phyloP scores from a whole-genome alignment of 805 yeast species.

The Barnettozyma siamensis region DNA sequence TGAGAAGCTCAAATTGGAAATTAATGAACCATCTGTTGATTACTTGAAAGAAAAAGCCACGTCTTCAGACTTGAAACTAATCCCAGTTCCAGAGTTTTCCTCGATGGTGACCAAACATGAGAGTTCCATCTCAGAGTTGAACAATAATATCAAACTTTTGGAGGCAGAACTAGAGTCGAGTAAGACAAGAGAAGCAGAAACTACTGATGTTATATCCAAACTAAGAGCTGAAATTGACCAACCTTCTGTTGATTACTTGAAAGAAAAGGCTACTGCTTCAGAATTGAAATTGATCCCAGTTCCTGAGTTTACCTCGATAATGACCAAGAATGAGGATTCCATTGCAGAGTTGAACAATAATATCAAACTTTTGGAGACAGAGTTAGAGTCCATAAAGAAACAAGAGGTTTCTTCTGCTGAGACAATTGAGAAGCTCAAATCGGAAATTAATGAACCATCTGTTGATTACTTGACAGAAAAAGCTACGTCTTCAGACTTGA shows the following conservation, averaged over 20 bases:
- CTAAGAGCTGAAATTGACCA: conserved; percentile 7
- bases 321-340: too few species aligned
- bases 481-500: conserved; percentile 16
- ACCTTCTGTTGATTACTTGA: conserved; percentile 22
- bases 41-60: conserved; percentile 4
- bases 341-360: too few species aligned
- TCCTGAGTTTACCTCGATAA: too few species aligned
- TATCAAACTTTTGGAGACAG: too few species aligned
- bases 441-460: conserved; percentile 6
- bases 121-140: conserved; percentile 18
- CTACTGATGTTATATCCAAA: too few species aligned
- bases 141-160: conserved; percentile 12
- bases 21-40: conserved; percentile 4
- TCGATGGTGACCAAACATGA: conserved; percentile 16
- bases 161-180: conserved; percentile 11
- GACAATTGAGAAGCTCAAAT: not conserved
- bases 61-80: conserved; percentile 19
- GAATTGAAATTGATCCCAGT: conserved; percentile 18
- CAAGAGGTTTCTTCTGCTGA: conserved; percentile 11
- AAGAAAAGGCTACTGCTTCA: conserved; percentile 8
- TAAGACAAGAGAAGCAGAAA: conserved; percentile 6
- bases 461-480: conserved; percentile 1
- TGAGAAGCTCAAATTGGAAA: conserved; percentile 2
- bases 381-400: not conserved
- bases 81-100: conserved; percentile 22